Evolutionary conservation across 495 filamentous ascomycete species (phyloP).

Genomic region (Glarea lozoyensis): DNA sequence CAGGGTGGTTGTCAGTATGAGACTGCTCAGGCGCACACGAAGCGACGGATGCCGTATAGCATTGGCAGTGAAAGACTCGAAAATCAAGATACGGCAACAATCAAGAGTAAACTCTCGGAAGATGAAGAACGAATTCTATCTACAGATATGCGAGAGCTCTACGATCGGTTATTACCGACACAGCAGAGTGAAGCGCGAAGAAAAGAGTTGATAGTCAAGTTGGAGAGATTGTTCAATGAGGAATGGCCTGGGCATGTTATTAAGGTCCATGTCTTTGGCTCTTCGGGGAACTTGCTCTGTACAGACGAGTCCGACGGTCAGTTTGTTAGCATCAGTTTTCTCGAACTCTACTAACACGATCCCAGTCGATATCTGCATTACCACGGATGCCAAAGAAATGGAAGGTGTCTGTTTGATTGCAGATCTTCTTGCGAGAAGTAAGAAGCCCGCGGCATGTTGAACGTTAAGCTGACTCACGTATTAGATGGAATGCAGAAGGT

Average conservation of each 20-base stretch:
- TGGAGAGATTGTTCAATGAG: conserved; percentile 76
- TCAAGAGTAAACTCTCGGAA: conserved; percentile 53
- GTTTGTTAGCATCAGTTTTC: conserved; percentile 20
- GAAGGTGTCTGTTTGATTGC: conserved; percentile 85
- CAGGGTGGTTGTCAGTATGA: conserved; percentile 73
- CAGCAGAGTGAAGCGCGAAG: conserved; percentile 68
- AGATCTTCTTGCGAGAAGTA: conserved; percentile 75
- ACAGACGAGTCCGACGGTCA: conserved; percentile 94
- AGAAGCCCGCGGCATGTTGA: conserved; percentile 22
- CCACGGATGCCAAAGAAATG: conserved; percentile 75
- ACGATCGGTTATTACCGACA: conserved; percentile 76
- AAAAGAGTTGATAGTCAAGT: conserved; percentile 67
- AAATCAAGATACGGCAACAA: conserved; percentile 56
- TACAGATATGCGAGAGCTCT: conserved; percentile 73
- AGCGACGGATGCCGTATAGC: conserved; percentile 83
- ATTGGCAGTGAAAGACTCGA: conserved; percentile 69
- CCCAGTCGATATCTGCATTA: conserved; percentile 94
- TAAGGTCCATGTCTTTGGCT: conserved; percentile 88
- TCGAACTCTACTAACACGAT: conserved; percentile 23
- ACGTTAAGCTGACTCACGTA: conserved; percentile 1
- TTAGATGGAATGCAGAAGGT: conserved; percentile 94
- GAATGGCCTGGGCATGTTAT: conserved; percentile 91
- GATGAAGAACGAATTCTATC: conserved; percentile 72
- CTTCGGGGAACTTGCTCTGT: conserved; percentile 89
- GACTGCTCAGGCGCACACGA: conserved; percentile 60